Evolutionary conservation across 2,329 filamentous ascomycete species (phyloP), one percentile per base, ranked within the genome.

Genomic region (Penicillium sclerotigenum): DNA sequence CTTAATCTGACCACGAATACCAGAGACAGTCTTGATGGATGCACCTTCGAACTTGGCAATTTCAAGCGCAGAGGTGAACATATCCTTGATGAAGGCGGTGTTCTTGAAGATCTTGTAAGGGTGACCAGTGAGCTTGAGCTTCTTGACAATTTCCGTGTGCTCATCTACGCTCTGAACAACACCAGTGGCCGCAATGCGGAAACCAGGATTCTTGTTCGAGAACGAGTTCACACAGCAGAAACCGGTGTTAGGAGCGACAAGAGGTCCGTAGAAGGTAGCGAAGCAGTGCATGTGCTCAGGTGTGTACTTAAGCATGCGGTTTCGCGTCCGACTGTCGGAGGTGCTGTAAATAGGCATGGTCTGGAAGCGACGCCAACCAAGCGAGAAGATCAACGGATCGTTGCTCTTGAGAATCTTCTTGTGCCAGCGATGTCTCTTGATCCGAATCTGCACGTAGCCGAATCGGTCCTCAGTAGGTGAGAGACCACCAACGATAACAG

Each of bases 261-360:
- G 84, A 0, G 95, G 94, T 0, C 92, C 94, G 69, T 96, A 97
- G 75, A 97, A 91, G 48, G 92, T 96, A 38, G 85, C 94, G 72
- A 96, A 96, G 78, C 95, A 99, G 77, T 97, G 94, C 91, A 97
- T 97, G 71, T 99, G 94, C 79, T 99, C 95, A 0, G 94, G 95
- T 0, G 93, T 97, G 75, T 99, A 99, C 75, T 99, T 99, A 59
- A 99, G 83, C 93, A 99, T 97, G 55, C 94, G 87, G 76, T 97
- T 97, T 61, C 94, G 84, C 26, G 90, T 95, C 65, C 94, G 86
- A 59, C 90, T 96, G 74, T 97, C 94, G 24, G 90, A 94, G 55
- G 94, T 96, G 77, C 89, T 94, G 83, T 97, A 99, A 57, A 97
- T 86, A 18, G 93, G 93, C 64, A 94, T 80, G 6, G 89, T 87